Evolutionary conservation across 116 monocot species (phyloP), one percentile per base, ranked within the genome.

Genomic region (Papilionanthe hybrid): DNA sequence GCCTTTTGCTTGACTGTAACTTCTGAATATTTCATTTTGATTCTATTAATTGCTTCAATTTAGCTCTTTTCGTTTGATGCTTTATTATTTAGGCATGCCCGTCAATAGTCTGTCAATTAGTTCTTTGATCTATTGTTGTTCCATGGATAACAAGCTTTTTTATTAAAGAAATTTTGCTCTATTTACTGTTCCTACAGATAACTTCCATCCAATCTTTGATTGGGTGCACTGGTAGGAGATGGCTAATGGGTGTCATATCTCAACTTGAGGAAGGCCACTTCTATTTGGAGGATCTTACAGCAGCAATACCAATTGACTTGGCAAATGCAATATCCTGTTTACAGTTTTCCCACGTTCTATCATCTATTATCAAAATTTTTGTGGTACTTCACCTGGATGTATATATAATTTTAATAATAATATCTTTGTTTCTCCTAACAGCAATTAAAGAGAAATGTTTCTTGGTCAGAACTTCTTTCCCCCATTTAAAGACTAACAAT

Each of bases 231-330:
- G 95, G 95, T 68, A 91, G 89, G 84, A 93, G 88, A 86, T 99
- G 95, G 99, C 90, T 99, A 72, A 93, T 95, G 87, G 99, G 99
- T 7, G 90, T 93, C 29, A 99, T 99, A 67, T 99, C 99, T 75
- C 99, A 99, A 86, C 65, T 99, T 58, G 95, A 95, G 88, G 99
- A 99, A 78, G 89, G 93, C 7, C 90, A 86, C 77, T 99, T 93
- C 76, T 99, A 84, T 86, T 84, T 99, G 85, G 99, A 99, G 81
- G 99, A 99, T 89, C 87, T 95, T 10, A 85, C 90, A 65, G 99
- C 90, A 30, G 95, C 99, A 68, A 90, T 99, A 30, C 93, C 91
- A 25, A 89, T 99, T 75, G 94, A 99, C 67, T 87, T 99, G 82
- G 81, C 93, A 30, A 90, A 85, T 89, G 90, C 99, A 83, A 99